Base-by-base conservation (phyloP, 495 filamentous ascomycete species). In the Saxophila tyrrhenica region DNA sequence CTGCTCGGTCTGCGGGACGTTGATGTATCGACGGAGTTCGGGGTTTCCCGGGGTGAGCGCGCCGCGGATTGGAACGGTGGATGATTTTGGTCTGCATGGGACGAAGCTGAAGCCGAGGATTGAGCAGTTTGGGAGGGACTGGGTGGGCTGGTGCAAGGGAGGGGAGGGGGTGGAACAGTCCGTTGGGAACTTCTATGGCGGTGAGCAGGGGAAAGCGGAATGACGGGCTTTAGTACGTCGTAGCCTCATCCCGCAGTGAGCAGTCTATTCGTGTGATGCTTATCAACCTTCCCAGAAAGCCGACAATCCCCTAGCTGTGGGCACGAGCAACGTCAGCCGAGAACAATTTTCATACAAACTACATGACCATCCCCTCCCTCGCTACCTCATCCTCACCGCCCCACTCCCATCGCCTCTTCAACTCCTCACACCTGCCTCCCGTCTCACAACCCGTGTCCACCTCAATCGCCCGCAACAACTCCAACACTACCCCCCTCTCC, bases 401-500 rank as follows among this genome's bases (percentile, higher is more conserved):
- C 57, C 58, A 61, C 2, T 59, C 62, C 80, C 80, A 84, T 57
- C 81, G 73, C 55, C 73, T 69, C 24, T 77, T 54, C 54, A 83
- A 61, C 57, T 80, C 73, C 60, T 75, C 63, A 10, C 77, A 74
- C 35, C 78, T 73, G 58, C 81, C 78, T 52, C 79, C 77, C 19
- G 78, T 83, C 1, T 79, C 77, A 78, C 80, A 82, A 17, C 79
- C 81, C 3, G 78, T 68, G 54, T 82, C 80, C 2, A 62, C 57
- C 63, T 83, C 79, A 25, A 83, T 77, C 23, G 73, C 76, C n/a
- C 74, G 67, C 51, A 84, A 58, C 38, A 84, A 62, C 19, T 74
- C 70, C 51, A 82, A 54, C 25, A 81, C 69, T n/a, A 76, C 65
- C 39, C 69, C 66, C 7, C 77, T 71, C 38, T 63, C 61, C 1